Conservation (phyloP, 345 rosid species). For the Durio zibethinus region DNA sequence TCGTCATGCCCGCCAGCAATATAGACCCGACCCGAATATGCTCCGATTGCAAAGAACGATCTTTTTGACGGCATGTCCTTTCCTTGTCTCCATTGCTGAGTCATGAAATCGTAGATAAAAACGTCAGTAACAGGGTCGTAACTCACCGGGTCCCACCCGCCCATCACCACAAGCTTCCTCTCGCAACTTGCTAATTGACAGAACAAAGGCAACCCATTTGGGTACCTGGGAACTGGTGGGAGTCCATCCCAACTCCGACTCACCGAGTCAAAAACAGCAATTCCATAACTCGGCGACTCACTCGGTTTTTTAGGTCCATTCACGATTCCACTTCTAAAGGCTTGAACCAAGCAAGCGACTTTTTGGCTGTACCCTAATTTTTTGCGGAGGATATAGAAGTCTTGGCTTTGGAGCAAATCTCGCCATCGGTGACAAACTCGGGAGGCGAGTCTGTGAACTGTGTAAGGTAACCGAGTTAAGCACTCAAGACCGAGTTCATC, state of each 20-base stretch:
- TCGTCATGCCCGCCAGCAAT: constrained; percentile 71
- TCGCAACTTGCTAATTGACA: constrained; percentile 53
- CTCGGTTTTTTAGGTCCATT: constrained; percentile 24
- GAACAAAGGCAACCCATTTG: constrained; percentile 58
- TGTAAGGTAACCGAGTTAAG: constrained; percentile 43
- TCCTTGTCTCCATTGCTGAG: constrained; percentile 47
- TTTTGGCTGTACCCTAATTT: constrained; percentile 34
- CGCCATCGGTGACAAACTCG: constrained; percentile 56
- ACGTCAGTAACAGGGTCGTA: constrained; percentile 53
- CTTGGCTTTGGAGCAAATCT: constrained; percentile 36
- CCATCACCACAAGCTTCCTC: constrained; percentile 59
- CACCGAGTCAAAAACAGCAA: constrained; percentile 44
- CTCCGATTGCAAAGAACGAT: constrained; percentile 58
- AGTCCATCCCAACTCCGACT: constrained; percentile 40
- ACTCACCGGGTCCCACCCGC: constrained; percentile 64
- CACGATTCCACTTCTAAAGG: constrained; percentile 3
- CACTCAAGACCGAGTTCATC: constrained; percentile 58
- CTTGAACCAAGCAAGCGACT: constrained; percentile 57
- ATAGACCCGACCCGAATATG: constrained; percentile 28
- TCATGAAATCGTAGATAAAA: constrained; percentile 46
- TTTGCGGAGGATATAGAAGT: constrained; percentile 46
- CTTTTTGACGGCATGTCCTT: constrained; percentile 51
- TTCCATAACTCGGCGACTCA: constrained; percentile 31
- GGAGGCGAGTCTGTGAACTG: constrained; percentile 42
- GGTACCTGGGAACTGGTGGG: constrained; percentile 39